These are phyloP conservation scores for Hypoxylon sp. DNA, from an alignment of 2,329 filamentous ascomycete species.

Conservation along the genomic window DNA sequence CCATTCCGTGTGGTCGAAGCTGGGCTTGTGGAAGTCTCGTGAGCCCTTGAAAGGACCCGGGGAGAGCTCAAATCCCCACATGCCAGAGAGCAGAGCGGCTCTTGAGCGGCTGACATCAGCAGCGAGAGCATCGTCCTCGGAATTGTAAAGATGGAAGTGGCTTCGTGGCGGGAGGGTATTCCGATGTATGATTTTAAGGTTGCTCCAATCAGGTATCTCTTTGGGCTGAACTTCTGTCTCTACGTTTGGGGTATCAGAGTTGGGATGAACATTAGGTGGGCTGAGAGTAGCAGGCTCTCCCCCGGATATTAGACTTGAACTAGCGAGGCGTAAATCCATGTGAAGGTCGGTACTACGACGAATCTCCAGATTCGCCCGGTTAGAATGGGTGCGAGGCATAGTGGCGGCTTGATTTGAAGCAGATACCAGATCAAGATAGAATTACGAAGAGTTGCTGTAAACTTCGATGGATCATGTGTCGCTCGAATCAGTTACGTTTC, in stretches of 20 bases:
- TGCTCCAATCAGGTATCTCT: slow-evolving; percentile 68
- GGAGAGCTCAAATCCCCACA: slow-evolving; percentile 65
- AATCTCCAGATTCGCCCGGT: slow-evolving; percentile 30
- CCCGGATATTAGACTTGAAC: slow-evolving; percentile 3
- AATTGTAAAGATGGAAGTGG: slow-evolving; percentile 66
- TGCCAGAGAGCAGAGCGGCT: slow-evolving; percentile 61
- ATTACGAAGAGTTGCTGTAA: not conserved
- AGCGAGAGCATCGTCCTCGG: slow-evolving; percentile 61
- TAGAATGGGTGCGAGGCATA: slow-evolving; percentile 21
- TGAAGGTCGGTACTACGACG: slow-evolving; percentile 38
- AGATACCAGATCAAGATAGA: not conserved
- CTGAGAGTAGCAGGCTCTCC: not conserved
- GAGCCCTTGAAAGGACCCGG: slow-evolving; percentile 61
- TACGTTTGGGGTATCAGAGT: not conserved
- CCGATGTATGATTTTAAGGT: slow-evolving; percentile 68
- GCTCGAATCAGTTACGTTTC: not conserved
- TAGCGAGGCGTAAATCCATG: slow-evolving; percentile 39
- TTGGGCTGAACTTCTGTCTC: slow-evolving; percentile 47
- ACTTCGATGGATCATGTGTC: not conserved
- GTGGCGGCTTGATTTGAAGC: not conserved
- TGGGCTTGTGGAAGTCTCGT: slow-evolving; percentile 53
- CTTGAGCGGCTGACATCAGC: slow-evolving; percentile 55
- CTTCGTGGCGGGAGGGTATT: slow-evolving; percentile 69
- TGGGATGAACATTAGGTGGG: not conserved
- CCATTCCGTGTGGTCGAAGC: slow-evolving; percentile 55